phyloP scores from a whole-genome alignment of 225 moss, liverwort and hornwort genomes.

The Climacium dendroides region DNA sequence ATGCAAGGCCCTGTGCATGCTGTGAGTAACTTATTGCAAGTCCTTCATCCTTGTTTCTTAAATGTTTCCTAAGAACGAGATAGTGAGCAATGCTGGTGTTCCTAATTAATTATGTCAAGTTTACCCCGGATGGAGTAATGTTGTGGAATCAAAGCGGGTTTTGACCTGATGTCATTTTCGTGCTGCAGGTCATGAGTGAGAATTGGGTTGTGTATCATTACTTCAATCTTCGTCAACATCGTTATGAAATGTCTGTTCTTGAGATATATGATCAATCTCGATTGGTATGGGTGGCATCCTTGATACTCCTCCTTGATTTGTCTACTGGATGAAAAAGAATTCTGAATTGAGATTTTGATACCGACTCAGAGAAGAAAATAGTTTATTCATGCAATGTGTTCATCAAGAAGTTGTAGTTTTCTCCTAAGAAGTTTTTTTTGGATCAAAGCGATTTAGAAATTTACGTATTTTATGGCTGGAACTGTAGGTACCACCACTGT shows the following conservation, averaged over 20 bases:
- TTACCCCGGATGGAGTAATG: neutral
- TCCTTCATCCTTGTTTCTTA: neutral
- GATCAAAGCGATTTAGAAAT: neutral
- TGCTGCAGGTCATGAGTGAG: slow-evolving; percentile 79
- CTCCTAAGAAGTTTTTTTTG: neutral
- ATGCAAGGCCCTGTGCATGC: slow-evolving; percentile 93
- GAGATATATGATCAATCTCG: slow-evolving; percentile 85
- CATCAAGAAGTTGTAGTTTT: neutral
- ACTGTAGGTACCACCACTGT: neutral
- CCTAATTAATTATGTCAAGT: neutral
- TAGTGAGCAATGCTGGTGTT: neutral
- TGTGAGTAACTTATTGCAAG: slow-evolving; percentile 32
- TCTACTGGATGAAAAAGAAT: neutral
- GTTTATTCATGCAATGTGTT: neutral
- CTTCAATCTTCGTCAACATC: slow-evolving; percentile 85
- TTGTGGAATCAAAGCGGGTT: neutral
- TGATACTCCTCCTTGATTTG: neutral
- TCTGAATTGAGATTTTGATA: neutral
- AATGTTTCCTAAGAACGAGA: neutral
- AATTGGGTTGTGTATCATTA: slow-evolving; percentile 98
- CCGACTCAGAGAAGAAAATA: neutral
- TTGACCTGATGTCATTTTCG: neutral
- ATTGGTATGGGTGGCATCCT: slow-evolving; percentile 42
- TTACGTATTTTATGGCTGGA: neutral
- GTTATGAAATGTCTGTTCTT: slow-evolving; percentile 90